Evolutionary conservation across 2,329 filamentous ascomycete species (phyloP).

Genomic region (Verruconis gallopava): DNA sequence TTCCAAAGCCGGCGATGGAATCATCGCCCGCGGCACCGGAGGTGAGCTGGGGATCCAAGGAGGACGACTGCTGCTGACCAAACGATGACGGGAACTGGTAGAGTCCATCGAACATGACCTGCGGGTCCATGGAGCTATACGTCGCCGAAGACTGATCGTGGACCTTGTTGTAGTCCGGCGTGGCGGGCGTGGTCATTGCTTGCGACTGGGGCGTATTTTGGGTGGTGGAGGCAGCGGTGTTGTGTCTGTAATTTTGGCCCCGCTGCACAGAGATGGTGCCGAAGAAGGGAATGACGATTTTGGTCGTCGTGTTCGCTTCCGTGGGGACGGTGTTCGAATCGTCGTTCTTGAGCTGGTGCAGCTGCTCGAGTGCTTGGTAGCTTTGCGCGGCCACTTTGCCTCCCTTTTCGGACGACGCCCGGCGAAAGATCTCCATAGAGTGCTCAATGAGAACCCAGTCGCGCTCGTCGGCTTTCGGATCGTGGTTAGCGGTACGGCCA

Average conservation of each 20-base stretch:
- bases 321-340: conserved; percentile 1
- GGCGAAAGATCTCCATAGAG: conserved; percentile 29
- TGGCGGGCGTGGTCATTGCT: conserved; percentile 10
- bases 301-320: conserved; percentile 10
- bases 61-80: too few species aligned
- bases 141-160: conserved; percentile 8
- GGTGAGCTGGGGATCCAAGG: conserved; percentile 15
- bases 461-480: conserved; percentile 13
- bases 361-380: conserved; percentile 25
- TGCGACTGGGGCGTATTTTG: conserved; percentile 8
- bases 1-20: conserved; percentile 18
- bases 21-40: conserved; percentile 22
- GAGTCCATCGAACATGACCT: conserved; percentile 26
- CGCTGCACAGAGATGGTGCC: conserved; percentile 26
- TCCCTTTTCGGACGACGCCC: conserved; percentile 27
- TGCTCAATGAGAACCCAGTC: conserved; percentile 27
- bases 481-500: conserved; percentile 13
- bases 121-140: conserved; percentile 16
- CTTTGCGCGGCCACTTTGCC: conserved; percentile 28
- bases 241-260: conserved; percentile 15
- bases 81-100: conserved; percentile 21
- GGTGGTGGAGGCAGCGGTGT: background rate
- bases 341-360: conserved; percentile 19
- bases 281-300: conserved; percentile 29
- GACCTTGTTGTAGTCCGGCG: conserved; percentile 1